phyloP scores from a whole-genome alignment of 1,284 basidiomycete species.

The Entoloma clypeatum region DNA sequence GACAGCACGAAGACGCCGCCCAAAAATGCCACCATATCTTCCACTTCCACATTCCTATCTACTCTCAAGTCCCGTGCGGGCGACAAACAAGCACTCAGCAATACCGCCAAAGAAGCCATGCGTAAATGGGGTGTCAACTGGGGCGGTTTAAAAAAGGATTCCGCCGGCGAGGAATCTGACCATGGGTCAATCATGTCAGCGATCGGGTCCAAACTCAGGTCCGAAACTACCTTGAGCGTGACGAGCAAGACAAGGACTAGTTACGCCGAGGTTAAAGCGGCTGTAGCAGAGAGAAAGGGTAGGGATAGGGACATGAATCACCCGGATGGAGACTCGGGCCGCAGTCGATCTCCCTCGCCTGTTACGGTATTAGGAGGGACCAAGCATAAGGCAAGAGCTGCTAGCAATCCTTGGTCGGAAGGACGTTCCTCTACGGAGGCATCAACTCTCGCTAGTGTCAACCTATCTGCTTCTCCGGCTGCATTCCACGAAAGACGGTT shows the following conservation, averaged over 20 bases:
- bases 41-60: slow-evolving; percentile 57
- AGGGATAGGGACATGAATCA: slow-evolving; percentile 32
- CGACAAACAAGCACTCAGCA: slow-evolving; percentile 80
- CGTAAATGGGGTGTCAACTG: slow-evolving; percentile 87
- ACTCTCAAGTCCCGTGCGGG: slow-evolving; percentile 70
- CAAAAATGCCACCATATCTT: slow-evolving; percentile 28
- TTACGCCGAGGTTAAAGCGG: slow-evolving; percentile 69
- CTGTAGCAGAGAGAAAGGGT: slow-evolving; percentile 59
- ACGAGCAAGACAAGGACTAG: slow-evolving; percentile 46
- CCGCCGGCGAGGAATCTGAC: slow-evolving; percentile 43
- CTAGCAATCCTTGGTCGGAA: slow-evolving; percentile 15
- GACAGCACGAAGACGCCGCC: slow-evolving; percentile 20
- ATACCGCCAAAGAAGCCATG: slow-evolving; percentile 80
- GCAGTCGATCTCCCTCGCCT: slow-evolving; percentile 20
- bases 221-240: slow-evolving; percentile 24
- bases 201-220: slow-evolving; percentile 34
- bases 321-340: slow-evolving; percentile 10
- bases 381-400: slow-evolving; percentile 13
- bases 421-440: slow-evolving; percentile 5
- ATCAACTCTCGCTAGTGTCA: slow-evolving; percentile 16
- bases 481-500: too few relatives aligned
- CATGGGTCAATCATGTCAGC: slow-evolving; percentile 39
- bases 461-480: slow-evolving; percentile 17
- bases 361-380: slow-evolving; percentile 18
- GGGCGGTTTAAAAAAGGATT: slow-evolving; percentile 58